These are phyloP conservation scores for Fusarium buxicola DNA, from an alignment of 2,329 filamentous ascomycete species.

Conservation along the genomic window DNA sequence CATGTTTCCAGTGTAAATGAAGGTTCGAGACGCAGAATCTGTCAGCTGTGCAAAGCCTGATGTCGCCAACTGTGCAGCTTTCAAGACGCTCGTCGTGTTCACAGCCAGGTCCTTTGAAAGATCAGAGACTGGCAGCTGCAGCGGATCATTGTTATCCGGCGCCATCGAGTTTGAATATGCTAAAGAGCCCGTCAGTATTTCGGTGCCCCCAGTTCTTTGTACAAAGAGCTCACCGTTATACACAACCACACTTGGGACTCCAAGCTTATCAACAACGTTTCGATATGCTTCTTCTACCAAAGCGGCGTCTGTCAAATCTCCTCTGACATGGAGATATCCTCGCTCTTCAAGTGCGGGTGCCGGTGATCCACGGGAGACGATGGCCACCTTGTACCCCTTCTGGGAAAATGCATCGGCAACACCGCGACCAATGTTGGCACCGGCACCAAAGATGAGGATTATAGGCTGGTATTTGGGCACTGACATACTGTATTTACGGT, in stretches of 20 bases:
- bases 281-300: not conserved
- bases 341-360: not conserved
- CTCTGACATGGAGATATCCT: not conserved
- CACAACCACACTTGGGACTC: not conserved
- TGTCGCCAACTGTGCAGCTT: not conserved
- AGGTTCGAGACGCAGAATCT: not conserved
- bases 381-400: slow-evolving; percentile 19
- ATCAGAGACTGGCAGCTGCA: not conserved
- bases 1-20: slow-evolving; percentile 3
- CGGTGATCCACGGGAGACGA: not conserved
- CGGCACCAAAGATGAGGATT: slow-evolving; percentile 21
- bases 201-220: no score
- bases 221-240: not conserved
- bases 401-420: slow-evolving; percentile 14
- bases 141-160: not conserved
- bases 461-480: not conserved
- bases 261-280: not conserved
- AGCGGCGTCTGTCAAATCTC: not conserved
- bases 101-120: not conserved
- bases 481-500: no score
- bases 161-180: not conserved
- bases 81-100: not conserved
- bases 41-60: not conserved
- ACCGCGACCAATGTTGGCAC: slow-evolving; percentile 16
- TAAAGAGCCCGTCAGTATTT: not conserved